Evolutionary conservation across 1,284 basidiomycete species (phyloP).

Genomic region (Cutaneotrichosporon mucoides): DNA sequence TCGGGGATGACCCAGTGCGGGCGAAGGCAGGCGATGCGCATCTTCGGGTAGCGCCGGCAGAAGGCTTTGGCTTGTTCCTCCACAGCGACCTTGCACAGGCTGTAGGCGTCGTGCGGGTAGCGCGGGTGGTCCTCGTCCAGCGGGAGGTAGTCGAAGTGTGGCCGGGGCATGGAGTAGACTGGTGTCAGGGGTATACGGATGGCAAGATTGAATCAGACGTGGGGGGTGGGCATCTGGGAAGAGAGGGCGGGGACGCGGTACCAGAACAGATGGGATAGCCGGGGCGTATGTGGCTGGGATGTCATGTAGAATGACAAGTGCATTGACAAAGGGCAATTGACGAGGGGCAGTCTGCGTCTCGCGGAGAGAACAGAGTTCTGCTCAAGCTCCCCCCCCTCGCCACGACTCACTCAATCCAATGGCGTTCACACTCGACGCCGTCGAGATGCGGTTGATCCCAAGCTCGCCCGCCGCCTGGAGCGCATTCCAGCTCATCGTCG

Average conservation of each 20-base stretch:
- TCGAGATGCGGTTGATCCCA: constrained; percentile 61
- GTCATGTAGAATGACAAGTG: no score
- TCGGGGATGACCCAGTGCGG: constrained; percentile 59
- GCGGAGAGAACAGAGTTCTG: no score
- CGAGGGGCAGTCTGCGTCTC: no score
- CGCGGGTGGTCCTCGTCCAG: constrained; percentile 66
- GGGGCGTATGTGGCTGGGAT: no score
- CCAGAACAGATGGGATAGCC: no score
- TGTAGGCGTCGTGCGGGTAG: constrained; percentile 69
- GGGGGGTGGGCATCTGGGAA: no score
- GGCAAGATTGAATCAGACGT: no score
- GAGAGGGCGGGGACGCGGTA: no score
- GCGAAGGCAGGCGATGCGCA: constrained; percentile 65
- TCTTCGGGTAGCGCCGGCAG: constrained; percentile 57
- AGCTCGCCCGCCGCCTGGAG: constrained; percentile 51
- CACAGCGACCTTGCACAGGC: constrained; percentile 66
- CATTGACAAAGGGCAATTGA: no score
- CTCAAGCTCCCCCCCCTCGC: no score
- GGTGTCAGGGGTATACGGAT: no score
- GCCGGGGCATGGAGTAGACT: constrained; percentile 54
- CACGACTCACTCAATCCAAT: constrained; percentile 37
- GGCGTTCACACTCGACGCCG: constrained; percentile 69
- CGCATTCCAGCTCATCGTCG: constrained; percentile 41
- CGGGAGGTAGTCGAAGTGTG: constrained; percentile 63
- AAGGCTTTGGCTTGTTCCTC: constrained; percentile 66